These are phyloP conservation scores for Penicillium digitatum DNA, from an alignment of 2,329 filamentous ascomycete species.

Conservation along the genomic window DNA sequence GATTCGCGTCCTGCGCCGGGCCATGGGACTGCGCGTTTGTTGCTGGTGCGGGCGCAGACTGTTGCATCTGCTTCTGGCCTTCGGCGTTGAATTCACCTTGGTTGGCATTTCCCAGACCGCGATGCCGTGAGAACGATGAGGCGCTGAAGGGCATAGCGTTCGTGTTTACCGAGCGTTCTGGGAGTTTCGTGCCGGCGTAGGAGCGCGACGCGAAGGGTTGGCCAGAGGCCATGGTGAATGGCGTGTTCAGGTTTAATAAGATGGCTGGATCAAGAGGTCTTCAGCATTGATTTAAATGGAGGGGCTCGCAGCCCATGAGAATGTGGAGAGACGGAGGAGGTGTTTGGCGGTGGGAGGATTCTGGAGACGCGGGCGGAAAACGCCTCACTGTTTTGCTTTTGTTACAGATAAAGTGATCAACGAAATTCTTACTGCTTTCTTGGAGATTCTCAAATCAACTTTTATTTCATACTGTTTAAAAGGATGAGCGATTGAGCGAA, in stretches of 20 bases:
- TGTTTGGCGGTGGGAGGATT: constrained; percentile 25
- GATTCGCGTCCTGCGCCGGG: constrained; percentile 47
- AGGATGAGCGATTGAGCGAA: neutral
- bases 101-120: constrained; percentile 29
- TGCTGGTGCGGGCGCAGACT: constrained; percentile 34
- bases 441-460: neutral
- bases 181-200: constrained; percentile 52
- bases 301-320: constrained; percentile 13
- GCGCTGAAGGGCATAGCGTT: constrained; percentile 45
- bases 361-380: constrained; percentile 22
- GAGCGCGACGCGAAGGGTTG: constrained; percentile 55
- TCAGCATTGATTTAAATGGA: constrained; percentile 1
- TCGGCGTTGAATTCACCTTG: constrained; percentile 28
- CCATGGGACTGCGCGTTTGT: constrained; percentile 39
- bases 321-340: constrained; percentile 8
- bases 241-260: constrained; percentile 6
- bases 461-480: neutral
- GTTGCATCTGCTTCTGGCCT: constrained; percentile 28
- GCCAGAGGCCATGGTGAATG: constrained; percentile 48
- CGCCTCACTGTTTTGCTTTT: neutral
- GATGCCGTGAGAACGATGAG: constrained; percentile 43
- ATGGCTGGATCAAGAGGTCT: neutral
- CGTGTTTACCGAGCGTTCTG: constrained; percentile 45
- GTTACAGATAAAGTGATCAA: neutral
- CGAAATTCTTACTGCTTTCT: neutral